Base-by-base conservation (phyloP, 1,284 basidiomycete genomes). In the Cryptococcus sp. region DNA sequence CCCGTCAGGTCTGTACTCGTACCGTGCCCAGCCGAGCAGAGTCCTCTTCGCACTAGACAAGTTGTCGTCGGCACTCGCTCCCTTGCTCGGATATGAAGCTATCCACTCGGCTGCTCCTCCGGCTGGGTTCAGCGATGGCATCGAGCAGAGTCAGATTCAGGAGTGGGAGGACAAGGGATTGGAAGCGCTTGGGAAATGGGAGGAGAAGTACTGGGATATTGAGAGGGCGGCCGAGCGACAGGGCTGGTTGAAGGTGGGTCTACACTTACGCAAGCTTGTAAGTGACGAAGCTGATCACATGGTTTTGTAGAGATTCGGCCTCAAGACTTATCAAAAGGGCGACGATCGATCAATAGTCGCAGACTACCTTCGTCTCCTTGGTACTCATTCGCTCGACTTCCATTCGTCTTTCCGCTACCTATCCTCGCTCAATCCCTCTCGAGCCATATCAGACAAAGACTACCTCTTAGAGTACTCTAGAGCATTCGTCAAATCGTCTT, bases 1-100 rank as follows among this genome's bases (percentile, higher is more conserved):
- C 72, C 85, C 86, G 31, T 83, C 84, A 54, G 93, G 93, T 0
- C 83, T 93, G 45, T 99, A 98, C 73, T 83, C 89, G 3, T 98
- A 93, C 81, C 71, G 78, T 53, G 69, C 74, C 50, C 80, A 81
- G 66, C 81, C 83, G 31, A 76, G 75, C 25, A 78, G 79, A 59
- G 75, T 81, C 55, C 70, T 90, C 13, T 95, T 86, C 68, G 91
- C 91, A 1, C 81, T 93, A 13, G 85, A 86, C 50, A 85, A 89
- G 16, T 82, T 95, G 4, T 83, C 91, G 13, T 82, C 84, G 53
- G 82, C 90, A 0, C 84, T 94, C 25, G 83, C 88, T 0, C 91
- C 91, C 1, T 79, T 96, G 48, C 87, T 95, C 51, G 91, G 92
- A 0, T 88, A 87, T 13, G 93, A 82, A 44, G 83, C 74, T 15